Conservation (phyloP, 345 rosid species). For the Corchorus olitorius region DNA sequence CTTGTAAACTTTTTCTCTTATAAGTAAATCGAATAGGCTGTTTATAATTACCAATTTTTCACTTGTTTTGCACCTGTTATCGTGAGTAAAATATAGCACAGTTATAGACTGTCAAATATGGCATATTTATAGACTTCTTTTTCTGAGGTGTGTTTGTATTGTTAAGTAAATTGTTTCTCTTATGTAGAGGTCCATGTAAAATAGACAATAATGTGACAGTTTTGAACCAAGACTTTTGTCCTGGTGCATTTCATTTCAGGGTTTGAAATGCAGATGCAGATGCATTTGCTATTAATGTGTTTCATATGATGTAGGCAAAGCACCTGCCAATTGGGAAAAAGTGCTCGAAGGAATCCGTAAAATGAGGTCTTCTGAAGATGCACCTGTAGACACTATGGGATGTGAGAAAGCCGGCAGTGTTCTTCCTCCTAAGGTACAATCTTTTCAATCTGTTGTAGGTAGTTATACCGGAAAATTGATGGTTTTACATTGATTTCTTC, state of each 20-base stretch:
- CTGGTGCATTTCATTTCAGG: neutral
- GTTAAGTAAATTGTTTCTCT: neutral
- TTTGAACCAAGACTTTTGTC: neutral
- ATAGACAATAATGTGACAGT: neutral
- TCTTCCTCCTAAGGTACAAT: slow-evolving; percentile 67
- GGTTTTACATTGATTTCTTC: neutral
- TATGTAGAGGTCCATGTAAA: neutral
- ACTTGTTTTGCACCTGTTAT: neutral
- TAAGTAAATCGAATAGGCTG: slow-evolving; percentile 7
- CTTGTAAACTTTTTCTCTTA: neutral
- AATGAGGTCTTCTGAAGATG: slow-evolving; percentile 70
- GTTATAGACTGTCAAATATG: no score
- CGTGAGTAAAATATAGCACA: neutral
- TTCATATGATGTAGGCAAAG: slow-evolving; percentile 36
- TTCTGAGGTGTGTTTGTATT: neutral
- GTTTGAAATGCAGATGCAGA: neutral
- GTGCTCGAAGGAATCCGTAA: slow-evolving; percentile 63
- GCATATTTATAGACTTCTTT: neutral
- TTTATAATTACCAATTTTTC: neutral
- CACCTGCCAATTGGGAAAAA: slow-evolving; percentile 64
- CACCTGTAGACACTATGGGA: slow-evolving; percentile 82
- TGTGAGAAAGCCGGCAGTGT: slow-evolving; percentile 71
- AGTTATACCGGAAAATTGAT: neutral
- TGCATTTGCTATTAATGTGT: slow-evolving; percentile 3
- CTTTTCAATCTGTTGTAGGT: neutral